Base-by-base conservation (phyloP, 163 green algal species). In the Prototheca stagnorum region DNA sequence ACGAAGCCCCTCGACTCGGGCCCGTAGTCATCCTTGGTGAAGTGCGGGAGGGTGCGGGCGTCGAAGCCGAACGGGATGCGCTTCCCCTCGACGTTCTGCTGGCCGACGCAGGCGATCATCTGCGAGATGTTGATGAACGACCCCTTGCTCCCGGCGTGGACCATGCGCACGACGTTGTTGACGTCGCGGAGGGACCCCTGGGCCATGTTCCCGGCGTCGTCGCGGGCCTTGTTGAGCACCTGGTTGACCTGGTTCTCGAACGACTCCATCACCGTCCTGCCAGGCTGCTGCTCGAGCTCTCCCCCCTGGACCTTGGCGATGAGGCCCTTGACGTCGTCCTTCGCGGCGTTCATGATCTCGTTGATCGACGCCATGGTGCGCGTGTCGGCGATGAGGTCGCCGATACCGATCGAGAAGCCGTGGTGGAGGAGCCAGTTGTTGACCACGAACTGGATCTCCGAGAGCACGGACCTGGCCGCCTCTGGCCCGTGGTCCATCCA, bases 81-180 rank as follows among this genome's bases (percentile, higher is more conserved):
- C 67, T 95, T 95, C 53, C 89, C 89, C 72, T 98, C 90, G 31
- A 98, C 89, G 65, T 97, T 98, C 73, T 98, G 90, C 81, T 98
- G 90, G n/a, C 87, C 90, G 63, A 97, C 88, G 57, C 90, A 98
- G 0, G 88, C 90, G 75, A 94, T 93, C 87, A 98, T 97, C 82
- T 98, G 81, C 56, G 87, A 96, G 70, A 98, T 97, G 78, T 98
- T 98, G 70, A 97, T 94, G 79, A 94, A 94, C 26, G 79, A 93
- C 23, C 90, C 90, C 75, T 98, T 98, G 64, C 62, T 84, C 25
- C 90, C 90, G 8, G 79, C 81, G 15, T 74, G 80, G 24, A 96
- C 85, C 88, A 97, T 98, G 62, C 84, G 84, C 63, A 96, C 88
- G 27, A 98, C 85, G 66, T 97, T 98, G 79, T 98, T 97, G 47